Percentiles rank a stretch among this genome's conserved stretches.
phyloP scores from a whole-genome alignment of 495 filamentous ascomycete genomes.

The Pseudevernia furfuracea region DNA sequence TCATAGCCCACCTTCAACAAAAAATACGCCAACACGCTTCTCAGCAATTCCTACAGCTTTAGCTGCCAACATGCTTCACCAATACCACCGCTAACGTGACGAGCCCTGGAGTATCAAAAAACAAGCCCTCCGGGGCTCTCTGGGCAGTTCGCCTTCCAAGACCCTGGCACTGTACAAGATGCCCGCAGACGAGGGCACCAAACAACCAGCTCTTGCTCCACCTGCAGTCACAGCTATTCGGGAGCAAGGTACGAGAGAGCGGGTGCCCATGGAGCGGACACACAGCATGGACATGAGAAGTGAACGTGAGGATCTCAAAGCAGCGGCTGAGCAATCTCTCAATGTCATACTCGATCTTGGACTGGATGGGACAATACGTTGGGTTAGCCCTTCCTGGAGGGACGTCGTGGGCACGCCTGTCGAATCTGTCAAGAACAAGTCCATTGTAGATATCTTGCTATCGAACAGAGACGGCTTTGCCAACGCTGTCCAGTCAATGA shows the following conservation, averaged over 20 bases:
- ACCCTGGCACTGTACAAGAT: constrained; percentile 5
- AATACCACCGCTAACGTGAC: constrained; percentile 3
- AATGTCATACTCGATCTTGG: constrained; percentile 93
- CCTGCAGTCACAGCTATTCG: constrained; percentile 48
- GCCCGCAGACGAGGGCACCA: constrained; percentile 30
- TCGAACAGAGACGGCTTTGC: constrained; percentile 71
- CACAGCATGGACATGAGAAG: constrained; percentile 61
- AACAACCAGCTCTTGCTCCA: constrained; percentile 40
- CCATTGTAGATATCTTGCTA: constrained; percentile 73
- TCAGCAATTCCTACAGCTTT: background rate
- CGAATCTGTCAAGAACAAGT: constrained; percentile 63
- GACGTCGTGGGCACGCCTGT: constrained; percentile 79
- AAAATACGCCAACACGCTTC: background rate
- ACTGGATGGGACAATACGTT: constrained; percentile 78
- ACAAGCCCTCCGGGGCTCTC: constrained; percentile 19
- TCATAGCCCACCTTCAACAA: constrained; percentile 6
- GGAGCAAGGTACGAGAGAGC: constrained; percentile 42
- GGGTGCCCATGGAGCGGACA: constrained; percentile 48
- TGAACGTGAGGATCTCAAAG: constrained; percentile 84
- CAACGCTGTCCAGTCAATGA: constrained; percentile 78
- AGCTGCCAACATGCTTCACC: constrained; percentile 7
- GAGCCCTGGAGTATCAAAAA: constrained; percentile 12
- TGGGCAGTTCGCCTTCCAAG: constrained; percentile 12
- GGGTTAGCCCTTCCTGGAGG: constrained; percentile 96
- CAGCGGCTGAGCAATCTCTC: constrained; percentile 90